Evolutionary conservation across 129 eudicot species (phyloP).

Genomic region (Dittrichia graveolens): DNA sequence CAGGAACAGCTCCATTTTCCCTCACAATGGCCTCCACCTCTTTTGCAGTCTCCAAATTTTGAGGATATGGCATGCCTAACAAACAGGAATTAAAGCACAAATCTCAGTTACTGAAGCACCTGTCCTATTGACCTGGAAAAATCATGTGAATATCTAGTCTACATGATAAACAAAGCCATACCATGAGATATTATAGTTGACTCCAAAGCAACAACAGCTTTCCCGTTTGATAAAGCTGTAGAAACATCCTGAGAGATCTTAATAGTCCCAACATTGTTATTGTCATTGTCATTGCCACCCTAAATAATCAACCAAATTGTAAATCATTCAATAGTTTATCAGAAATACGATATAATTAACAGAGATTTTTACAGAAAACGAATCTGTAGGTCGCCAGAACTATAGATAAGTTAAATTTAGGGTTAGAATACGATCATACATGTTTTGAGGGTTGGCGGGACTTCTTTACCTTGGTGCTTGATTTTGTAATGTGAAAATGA

Average conservation of each 20-base stretch:
- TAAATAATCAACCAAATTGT: constrained; percentile 18
- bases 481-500: constrained; percentile 47
- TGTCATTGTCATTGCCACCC: constrained; percentile 46
- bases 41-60: constrained; percentile 83
- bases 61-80: constrained; percentile 98
- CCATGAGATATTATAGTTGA: constrained; percentile 97
- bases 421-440: constrained; percentile 6
- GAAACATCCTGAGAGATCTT: constrained; percentile 75
- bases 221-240: constrained; percentile 72
- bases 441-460: not conserved
- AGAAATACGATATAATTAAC: not conserved
- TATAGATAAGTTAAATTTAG: not conserved
- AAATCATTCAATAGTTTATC: not conserved
- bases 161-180: constrained; percentile 30
- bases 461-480: constrained; percentile 40
- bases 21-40: constrained; percentile 87
- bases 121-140: not conserved
- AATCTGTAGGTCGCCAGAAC: not conserved
- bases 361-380: not conserved
- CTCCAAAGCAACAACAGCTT: constrained; percentile 92
- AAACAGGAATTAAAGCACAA: constrained; percentile 7
- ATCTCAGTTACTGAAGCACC: not conserved
- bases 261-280: constrained; percentile 32
- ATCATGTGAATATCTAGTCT: constrained; percentile 3
- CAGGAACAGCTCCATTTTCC: constrained; percentile 90